phyloP scores from a whole-genome alignment of 2,329 filamentous ascomycete species.

The Epichloe gansuensis region DNA sequence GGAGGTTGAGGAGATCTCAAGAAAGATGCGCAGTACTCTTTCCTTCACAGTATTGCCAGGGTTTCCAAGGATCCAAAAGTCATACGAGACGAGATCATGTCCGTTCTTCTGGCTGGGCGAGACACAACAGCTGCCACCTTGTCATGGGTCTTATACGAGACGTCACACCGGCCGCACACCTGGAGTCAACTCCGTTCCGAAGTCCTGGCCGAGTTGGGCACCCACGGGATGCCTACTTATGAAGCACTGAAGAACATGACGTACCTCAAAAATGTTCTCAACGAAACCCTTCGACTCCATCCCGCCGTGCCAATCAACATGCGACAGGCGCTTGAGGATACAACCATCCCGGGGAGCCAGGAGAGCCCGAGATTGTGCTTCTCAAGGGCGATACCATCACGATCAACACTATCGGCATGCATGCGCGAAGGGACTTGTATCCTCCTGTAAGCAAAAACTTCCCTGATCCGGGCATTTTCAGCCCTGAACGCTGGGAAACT shows the following conservation, averaged over 20 bases:
- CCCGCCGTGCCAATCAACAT: slow-evolving; percentile 71
- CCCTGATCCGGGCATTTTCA: slow-evolving; percentile 27
- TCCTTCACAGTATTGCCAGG: slow-evolving; percentile 63
- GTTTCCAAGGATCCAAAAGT: slow-evolving; percentile 51
- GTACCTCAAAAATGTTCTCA: slow-evolving; percentile 61
- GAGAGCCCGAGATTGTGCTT: slow-evolving; percentile 27
- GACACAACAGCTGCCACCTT: slow-evolving; percentile 79
- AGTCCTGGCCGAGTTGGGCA: slow-evolving; percentile 55
- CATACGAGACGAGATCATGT: slow-evolving; percentile 66
- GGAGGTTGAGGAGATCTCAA: slow-evolving; percentile 59
- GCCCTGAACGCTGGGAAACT: slow-evolving; percentile 39
- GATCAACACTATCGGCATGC: slow-evolving; percentile 40
- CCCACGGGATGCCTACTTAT: slow-evolving; percentile 53
- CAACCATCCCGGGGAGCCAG: slow-evolving; percentile 11
- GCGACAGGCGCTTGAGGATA: slow-evolving; percentile 27
- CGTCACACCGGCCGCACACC: slow-evolving; percentile 55
- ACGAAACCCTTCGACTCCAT: slow-evolving; percentile 67
- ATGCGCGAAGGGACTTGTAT: slow-evolving; percentile 36
- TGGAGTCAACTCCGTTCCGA: slow-evolving; percentile 59
- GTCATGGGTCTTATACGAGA: slow-evolving; percentile 71
- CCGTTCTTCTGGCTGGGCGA: slow-evolving; percentile 66
- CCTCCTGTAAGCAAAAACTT: slow-evolving; percentile 26
- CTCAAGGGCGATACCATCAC: slow-evolving; percentile 33
- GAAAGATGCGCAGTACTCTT: slow-evolving; percentile 55
- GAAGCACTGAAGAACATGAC: slow-evolving; percentile 79